phyloP scores from a whole-genome alignment of 2,329 filamentous ascomycete genomes.

The Aspergillus luchuensis region DNA sequence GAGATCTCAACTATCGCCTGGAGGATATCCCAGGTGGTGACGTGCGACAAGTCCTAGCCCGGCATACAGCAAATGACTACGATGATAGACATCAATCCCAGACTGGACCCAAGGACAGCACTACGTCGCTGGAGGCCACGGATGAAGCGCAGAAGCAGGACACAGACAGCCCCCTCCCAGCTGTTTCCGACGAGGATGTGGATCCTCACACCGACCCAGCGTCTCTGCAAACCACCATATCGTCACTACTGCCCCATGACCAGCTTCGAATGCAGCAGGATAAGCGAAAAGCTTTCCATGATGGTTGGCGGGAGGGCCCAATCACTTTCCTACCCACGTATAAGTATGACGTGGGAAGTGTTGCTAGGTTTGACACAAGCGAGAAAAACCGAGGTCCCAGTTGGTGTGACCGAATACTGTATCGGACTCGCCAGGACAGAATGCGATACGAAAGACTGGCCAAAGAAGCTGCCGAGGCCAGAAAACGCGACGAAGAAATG shows the following conservation, averaged over 20 bases:
- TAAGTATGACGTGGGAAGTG: slow-evolving; percentile 95
- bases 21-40: slow-evolving; percentile 88
- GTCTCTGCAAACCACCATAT: slow-evolving; percentile 83
- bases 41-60: slow-evolving; percentile 77
- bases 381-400: slow-evolving; percentile 91
- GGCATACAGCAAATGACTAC: slow-evolving; percentile 81
- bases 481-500: slow-evolving; percentile 81
- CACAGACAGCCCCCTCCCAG: slow-evolving; percentile 11
- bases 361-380: slow-evolving; percentile 89
- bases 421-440: slow-evolving; percentile 72
- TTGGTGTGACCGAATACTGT: slow-evolving; percentile 96
- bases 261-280: slow-evolving; percentile 76
- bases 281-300: slow-evolving; percentile 77
- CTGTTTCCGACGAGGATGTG: slow-evolving; percentile 61
- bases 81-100: slow-evolving; percentile 53
- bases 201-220: slow-evolving; percentile 76
- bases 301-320: slow-evolving; percentile 87
- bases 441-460: slow-evolving; percentile 65
- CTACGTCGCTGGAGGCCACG: slow-evolving; percentile 16
- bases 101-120: slow-evolving; percentile 28
- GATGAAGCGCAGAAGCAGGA: slow-evolving; percentile 12
- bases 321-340: slow-evolving; percentile 93
- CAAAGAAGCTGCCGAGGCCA: slow-evolving; percentile 66
- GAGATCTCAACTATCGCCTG: slow-evolving; percentile 91
- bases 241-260: slow-evolving; percentile 85